Conservation (phyloP, 73 alveolate species). For the Blepharisma stoltei region DNA sequence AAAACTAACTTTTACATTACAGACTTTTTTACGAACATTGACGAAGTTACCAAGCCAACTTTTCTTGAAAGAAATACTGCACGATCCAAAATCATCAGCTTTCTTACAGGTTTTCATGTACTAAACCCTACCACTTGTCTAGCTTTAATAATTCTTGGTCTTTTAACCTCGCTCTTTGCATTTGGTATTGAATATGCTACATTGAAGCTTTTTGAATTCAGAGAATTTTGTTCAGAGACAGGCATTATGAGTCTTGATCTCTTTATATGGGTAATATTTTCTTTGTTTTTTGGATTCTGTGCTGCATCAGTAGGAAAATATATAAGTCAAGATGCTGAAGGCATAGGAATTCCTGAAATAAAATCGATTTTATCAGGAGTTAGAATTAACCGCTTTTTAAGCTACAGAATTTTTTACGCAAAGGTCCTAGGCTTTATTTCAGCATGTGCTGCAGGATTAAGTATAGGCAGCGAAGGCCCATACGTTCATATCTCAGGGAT, state of each 20-base stretch:
- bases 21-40: constrained; percentile 27
- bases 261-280: constrained; percentile 56
- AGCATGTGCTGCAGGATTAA: constrained; percentile 80
- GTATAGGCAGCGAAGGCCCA: constrained; percentile 92
- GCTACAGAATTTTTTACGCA: constrained; percentile 72
- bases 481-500: constrained; percentile 86
- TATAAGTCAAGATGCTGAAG: constrained; percentile 87
- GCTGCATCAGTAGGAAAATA: constrained; percentile 74
- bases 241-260: constrained; percentile 8
- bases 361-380: constrained; percentile 88
- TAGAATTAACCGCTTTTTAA: constrained; percentile 64
- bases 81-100: not conserved
- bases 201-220: not conserved
- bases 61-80: not conserved
- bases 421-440: constrained; percentile 72
- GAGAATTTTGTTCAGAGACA: not conserved
- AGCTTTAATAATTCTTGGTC: constrained; percentile 23
- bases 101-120: constrained; percentile 13
- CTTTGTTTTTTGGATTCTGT: constrained; percentile 55
- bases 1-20: constrained; percentile 4
- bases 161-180: not conserved
- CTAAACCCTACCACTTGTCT: not conserved
- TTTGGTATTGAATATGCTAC: not conserved
- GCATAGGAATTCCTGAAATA: constrained; percentile 94
- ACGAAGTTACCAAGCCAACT: not conserved